Evolutionary conservation across 805 yeast genomes (phyloP).

Genomic region (Saccharomycopsis fodiens): DNA sequence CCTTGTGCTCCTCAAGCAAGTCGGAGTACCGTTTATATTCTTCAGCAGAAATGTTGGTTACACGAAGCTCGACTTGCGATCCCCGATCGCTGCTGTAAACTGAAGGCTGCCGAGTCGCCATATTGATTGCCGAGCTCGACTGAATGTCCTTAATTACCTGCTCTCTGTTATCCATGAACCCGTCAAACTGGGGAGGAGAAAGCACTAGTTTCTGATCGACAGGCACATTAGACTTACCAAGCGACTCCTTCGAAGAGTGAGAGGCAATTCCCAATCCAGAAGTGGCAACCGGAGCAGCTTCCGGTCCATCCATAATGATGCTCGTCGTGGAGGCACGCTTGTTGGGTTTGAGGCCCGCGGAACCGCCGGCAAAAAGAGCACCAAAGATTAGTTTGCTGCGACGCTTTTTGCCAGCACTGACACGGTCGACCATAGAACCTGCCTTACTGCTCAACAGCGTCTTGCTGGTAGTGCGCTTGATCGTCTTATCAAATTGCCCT

Average conservation of each 20-base stretch:
- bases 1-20: slow-evolving; percentile 14
- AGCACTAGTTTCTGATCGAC: not conserved
- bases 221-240: not conserved
- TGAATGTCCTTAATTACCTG: slow-evolving; percentile 4
- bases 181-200: slow-evolving; percentile 5
- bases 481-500: slow-evolving; percentile 8
- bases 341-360: slow-evolving; percentile 8
- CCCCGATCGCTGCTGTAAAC: not conserved
- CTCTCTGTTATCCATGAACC: slow-evolving; percentile 6
- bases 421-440: slow-evolving; percentile 6
- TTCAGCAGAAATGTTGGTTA: slow-evolving; percentile 17
- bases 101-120: not conserved
- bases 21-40: slow-evolving; percentile 17
- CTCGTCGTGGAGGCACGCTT: not conserved
- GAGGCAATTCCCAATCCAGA: slow-evolving; percentile 14
- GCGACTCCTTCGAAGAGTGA: not conserved
- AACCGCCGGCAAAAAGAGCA: slow-evolving; percentile 14
- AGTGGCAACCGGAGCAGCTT: not conserved
- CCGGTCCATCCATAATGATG: not conserved
- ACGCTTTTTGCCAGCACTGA: slow-evolving; percentile 6
- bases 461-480: not conserved
- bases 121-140: slow-evolving; percentile 1
- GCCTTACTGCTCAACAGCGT: not conserved
- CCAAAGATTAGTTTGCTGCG: slow-evolving; percentile 9
- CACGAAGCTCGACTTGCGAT: not conserved